Base-by-base conservation (phyloP, 176 grass and related monocot species). In the Aegilops longissima region DNA sequence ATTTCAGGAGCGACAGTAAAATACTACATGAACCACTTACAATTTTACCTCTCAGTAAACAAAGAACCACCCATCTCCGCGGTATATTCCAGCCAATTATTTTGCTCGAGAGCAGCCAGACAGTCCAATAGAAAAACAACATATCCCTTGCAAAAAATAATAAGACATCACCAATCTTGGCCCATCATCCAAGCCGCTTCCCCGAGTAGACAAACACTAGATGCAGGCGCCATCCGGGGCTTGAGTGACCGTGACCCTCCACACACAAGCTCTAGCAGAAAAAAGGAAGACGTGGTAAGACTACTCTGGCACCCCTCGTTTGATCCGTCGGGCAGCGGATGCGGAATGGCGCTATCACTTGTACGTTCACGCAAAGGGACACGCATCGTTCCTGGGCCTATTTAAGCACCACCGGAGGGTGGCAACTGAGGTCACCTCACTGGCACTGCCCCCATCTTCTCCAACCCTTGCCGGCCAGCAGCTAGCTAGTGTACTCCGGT, bases 371-470 rank as follows among this genome's bases (percentile, higher is more conserved):
- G 44, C 27, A 72, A 12, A 49, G 10, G 27, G 33, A 45, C 33
- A 25, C 23, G 12, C 45, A 47, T 47, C 45, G 12, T 24, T 25
- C 18, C 12, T 79, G 44, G 12, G 24, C 68, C 5, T 80, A 67
- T 80, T 87, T 91, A 87, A 90, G 85, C 33, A 51, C 74, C 25
- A 66, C 80, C 68, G 29, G 61, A 74, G 62, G 24, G 73, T 76
- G 73, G 44, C 44, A 1, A 30, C 14, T 73, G 18, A 75, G 6
- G 25, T 4, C 40, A 12, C 12, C 24, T 54, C 51, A 17, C 27
- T 27, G 27, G 27, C 27, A 27, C 51, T 54, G 51, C 51, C 68
- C 29, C 24, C 42, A 9, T 47, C 84, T 61, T 61, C 70, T 58
- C 51, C 34, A 12, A 52, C 8, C 42, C 63, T 69, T 68, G 61